These are phyloP conservation scores for Kodamaea ohmeri DNA, from an alignment of 1,139 yeast species.

Conservation along the genomic window DNA sequence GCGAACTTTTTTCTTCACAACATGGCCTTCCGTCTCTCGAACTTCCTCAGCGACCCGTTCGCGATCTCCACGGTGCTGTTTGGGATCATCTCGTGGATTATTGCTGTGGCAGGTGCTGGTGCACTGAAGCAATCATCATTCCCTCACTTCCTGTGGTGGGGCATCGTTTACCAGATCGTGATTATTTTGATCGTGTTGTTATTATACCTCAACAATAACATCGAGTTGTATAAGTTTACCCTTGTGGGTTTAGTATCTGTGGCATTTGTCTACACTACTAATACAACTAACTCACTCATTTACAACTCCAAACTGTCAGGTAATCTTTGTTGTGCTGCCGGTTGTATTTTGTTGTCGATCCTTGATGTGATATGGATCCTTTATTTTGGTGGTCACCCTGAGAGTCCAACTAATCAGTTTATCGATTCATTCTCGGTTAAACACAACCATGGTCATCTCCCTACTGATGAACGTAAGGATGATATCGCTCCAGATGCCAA, in stretches of 20 bases:
- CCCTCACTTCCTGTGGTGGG: conserved; percentile 97
- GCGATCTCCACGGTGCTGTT: conserved; percentile 65
- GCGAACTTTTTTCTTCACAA: conserved; percentile 2
- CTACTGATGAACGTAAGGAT: conserved; percentile 21
- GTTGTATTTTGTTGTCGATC: conserved; percentile 79
- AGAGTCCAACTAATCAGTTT: conserved; percentile 76
- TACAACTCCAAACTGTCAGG: conserved; percentile 63
- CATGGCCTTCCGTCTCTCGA: conserved; percentile 37
- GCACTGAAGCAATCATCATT: conserved; percentile 52
- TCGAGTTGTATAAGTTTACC: conserved; percentile 70
- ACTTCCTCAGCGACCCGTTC: conserved; percentile 66
- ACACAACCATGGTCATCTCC: conserved; percentile 30
- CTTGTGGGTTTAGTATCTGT: conserved; percentile 55
- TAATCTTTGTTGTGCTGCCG: conserved; percentile 85
- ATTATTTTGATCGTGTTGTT: conserved; percentile 54
- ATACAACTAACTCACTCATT: conserved; percentile 75
- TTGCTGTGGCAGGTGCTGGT: conserved; percentile 84
- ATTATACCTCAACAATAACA: conserved; percentile 63
- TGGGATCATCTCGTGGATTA: conserved; percentile 71
- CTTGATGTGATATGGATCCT: conserved; percentile 79
- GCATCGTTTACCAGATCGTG: conserved; percentile 75
- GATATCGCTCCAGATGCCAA: conserved; percentile 28
- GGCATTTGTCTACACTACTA: conserved; percentile 80
- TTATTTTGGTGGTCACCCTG: conserved; percentile 81
- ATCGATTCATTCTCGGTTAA: conserved; percentile 68